Conservation (phyloP, 2,329 filamentous ascomycete species). For the Pestalotiopsis sp. region DNA sequence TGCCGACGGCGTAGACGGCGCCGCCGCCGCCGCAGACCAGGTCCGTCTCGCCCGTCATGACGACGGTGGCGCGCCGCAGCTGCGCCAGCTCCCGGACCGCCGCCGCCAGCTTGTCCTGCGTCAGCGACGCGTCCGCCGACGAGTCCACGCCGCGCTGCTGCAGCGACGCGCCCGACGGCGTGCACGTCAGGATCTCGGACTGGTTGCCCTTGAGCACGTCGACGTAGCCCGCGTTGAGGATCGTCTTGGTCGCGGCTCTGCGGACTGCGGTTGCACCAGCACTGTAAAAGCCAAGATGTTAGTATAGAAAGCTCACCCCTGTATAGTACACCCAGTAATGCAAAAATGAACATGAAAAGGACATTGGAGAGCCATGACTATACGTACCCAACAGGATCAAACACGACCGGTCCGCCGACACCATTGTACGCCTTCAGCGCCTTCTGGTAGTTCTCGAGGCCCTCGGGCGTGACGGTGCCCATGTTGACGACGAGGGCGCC, state of each 20-base stretch:
- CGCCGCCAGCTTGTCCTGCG: conserved; percentile 55
- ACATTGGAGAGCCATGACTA: too few species aligned
- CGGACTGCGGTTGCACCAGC: conserved; percentile 81
- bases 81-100: conserved; percentile 69
- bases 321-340: neutral
- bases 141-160: conserved; percentile 88
- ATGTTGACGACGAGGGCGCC: conserved; percentile 90
- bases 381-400: conserved; percentile 82
- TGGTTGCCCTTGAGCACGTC: conserved; percentile 95
- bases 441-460: conserved; percentile 69
- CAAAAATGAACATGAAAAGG: neutral
- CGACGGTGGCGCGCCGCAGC: conserved; percentile 70
- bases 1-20: conserved; percentile 68
- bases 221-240: conserved; percentile 77
- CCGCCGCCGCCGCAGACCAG: conserved; percentile 78
- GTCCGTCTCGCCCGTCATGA: conserved; percentile 83
- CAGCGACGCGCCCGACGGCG: conserved; percentile 26
- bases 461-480: conserved; percentile 84
- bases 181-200: conserved; percentile 83
- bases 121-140: conserved; percentile 50
- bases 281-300: conserved; percentile 31
- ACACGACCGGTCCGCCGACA: conserved; percentile 73
- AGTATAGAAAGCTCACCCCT: neutral
- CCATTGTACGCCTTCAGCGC: conserved; percentile 83
- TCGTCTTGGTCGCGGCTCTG: conserved; percentile 67